These are phyloP conservation scores for Pleurotus pulmonarius DNA, from an alignment of 768 basidiomycete species.

Conservation along the genomic window DNA sequence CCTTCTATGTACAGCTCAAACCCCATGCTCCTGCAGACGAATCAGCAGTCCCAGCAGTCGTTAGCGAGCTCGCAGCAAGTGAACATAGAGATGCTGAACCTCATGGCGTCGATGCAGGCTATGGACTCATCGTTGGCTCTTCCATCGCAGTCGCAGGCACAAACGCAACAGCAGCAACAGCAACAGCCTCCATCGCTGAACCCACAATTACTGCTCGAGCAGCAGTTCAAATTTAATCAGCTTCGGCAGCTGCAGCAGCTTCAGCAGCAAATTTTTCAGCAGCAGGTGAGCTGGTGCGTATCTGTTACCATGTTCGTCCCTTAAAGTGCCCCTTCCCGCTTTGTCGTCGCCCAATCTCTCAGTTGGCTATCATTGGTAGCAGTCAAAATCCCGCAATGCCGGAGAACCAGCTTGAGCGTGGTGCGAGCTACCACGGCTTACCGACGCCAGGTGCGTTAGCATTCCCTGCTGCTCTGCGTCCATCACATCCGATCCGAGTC, in stretches of 20 bases:
- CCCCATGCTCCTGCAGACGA: neutral
- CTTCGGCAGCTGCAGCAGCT: conserved; percentile 75
- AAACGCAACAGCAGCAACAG: conserved; percentile 12
- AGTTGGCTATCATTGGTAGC: conserved; percentile 13
- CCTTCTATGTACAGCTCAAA: conserved; percentile 4
- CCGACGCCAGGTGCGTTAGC: conserved; percentile 58
- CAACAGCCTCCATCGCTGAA: conserved; percentile 19
- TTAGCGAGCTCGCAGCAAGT: conserved; percentile 26
- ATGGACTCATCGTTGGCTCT: conserved; percentile 25
- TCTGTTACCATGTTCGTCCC: neutral
- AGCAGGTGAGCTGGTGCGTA: conserved; percentile 57
- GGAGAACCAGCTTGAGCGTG: conserved; percentile 2
- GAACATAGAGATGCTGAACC: conserved; percentile 48
- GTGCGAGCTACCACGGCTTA: conserved; percentile 40
- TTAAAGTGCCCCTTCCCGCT: conserved; percentile 4
- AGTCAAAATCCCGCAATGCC: conserved; percentile 13
- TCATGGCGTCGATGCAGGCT: conserved; percentile 45
- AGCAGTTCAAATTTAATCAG: conserved; percentile 76
- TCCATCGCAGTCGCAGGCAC: conserved; percentile 13
- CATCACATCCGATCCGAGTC: too few relatives aligned
- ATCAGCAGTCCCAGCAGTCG: neutral
- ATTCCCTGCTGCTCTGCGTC: too few relatives aligned
- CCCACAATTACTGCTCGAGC: conserved; percentile 59
- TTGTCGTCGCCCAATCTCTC: conserved; percentile 44
- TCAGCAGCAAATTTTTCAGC: conserved; percentile 85